Evolutionary conservation across 495 filamentous ascomycete species (phyloP), one percentile per base, ranked within the genome.

Genomic region (Aspergillus panamensis): DNA sequence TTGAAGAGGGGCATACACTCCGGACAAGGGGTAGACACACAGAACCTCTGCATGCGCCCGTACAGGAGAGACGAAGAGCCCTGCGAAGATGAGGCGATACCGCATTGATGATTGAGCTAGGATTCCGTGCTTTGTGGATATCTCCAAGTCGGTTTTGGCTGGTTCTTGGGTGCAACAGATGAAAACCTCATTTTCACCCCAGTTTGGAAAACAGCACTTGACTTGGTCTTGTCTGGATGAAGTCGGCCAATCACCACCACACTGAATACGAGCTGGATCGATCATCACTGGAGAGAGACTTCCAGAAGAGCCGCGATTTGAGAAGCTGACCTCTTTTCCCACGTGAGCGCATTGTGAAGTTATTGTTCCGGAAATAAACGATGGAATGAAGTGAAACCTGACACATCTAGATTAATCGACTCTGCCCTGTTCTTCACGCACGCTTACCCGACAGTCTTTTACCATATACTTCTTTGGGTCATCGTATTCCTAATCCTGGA

Each of bases 21-120:
- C 48, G 3, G 48, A 51, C n/a, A 51, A 25, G 16, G 48, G 48
- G 14, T 51, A 51, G 13, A 51, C 31, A n/a, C 48, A 51, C 14
- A 51, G 48, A 35, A 51, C 13, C 16, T 51, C 48, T 13, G 48
- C 29, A 9, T 35, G 29, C 3, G 48, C 48, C 25, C 35, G 6
- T 7, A 16, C 29, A 9, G 31, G 48, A 33, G 32, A n/a, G 32
- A 35, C 17, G 3, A 51, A 17, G 10, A 51, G n/a, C 9, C 14
- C 42, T 6, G 16, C 42, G n/a, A 20, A 45, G 1, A 45, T 45
- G 9, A 20, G 7, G 17, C 6, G 7, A 21, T 45, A 17, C 42
- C 42, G 10, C 42, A 45, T 45, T n/a, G 19, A 25, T 25, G 25
- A 25, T 5, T 25, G 25, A 25, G 25, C 25, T 5, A 25, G 25